These are phyloP conservation scores for Batrachochytrium dendrobatidis DNA, from an alignment of 371 early-diverging fungal genomes.

Conservation along the genomic window DNA sequence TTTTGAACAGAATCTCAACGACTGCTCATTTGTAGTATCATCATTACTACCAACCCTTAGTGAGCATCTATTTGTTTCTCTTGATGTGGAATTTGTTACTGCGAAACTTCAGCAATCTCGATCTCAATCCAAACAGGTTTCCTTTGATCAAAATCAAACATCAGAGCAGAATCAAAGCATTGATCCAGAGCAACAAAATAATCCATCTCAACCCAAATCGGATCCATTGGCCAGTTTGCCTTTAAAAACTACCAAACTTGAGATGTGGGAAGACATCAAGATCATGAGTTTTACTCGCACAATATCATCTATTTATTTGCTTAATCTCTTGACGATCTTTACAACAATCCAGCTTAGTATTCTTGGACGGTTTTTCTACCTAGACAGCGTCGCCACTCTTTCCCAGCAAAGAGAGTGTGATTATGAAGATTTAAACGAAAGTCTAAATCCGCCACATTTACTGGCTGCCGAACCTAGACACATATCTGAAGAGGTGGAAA, in stretches of 20 bases:
- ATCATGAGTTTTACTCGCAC: conserved; percentile 76
- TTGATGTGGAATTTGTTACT: conserved; percentile 72
- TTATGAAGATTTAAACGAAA: background rate
- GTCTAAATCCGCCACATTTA: background rate
- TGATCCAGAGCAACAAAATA: background rate
- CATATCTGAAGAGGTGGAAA: conserved; percentile 54
- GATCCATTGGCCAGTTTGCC: background rate
- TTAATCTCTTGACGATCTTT: conserved; percentile 70
- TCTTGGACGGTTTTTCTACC: conserved; percentile 82
- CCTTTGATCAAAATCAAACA: too few relatives aligned
- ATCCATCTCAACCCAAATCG: background rate
- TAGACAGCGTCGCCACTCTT: conserved; percentile 63
- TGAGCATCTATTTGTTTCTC: conserved; percentile 64
- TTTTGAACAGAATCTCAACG: conserved; percentile 89
- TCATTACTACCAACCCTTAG: conserved; percentile 71
- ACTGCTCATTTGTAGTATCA: conserved; percentile 75
- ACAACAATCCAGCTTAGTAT: conserved; percentile 84
- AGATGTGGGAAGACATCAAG: conserved; percentile 87
- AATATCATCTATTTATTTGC: conserved; percentile 70
- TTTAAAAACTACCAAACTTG: conserved; percentile 41
- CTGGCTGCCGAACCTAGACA: conserved; percentile 4
- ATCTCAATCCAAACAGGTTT: background rate
- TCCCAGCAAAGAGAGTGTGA: conserved; percentile 10
- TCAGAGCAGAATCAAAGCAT: background rate
- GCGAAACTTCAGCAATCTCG: conserved; percentile 55